phyloP scores from a whole-genome alignment of 257 asterid species.

The Phtheirospermum japonicum region DNA sequence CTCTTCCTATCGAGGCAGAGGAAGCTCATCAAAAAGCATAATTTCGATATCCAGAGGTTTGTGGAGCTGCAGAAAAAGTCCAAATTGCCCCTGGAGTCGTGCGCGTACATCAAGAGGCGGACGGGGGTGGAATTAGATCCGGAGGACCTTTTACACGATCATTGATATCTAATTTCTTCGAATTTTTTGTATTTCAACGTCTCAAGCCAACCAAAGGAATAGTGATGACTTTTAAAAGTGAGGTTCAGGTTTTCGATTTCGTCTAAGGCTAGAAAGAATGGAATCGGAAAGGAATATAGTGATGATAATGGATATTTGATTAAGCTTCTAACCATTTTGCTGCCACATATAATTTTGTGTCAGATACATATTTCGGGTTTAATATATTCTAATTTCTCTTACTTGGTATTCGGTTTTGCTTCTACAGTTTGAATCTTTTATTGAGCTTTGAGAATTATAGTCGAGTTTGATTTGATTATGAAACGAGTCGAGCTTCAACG shows the following conservation, averaged over 20 bases:
- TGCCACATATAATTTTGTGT: constrained; percentile 13
- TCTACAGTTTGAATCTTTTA: background rate
- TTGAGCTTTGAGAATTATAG: no score
- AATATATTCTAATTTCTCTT: constrained; percentile 1
- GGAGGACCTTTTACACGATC: constrained; percentile 54
- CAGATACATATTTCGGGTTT: constrained; percentile 10
- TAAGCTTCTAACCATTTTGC: constrained; percentile 33
- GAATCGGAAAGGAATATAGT: constrained; percentile 11
- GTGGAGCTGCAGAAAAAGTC: constrained; percentile 69
- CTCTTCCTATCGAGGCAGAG: constrained; percentile 85
- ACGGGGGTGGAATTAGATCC: constrained; percentile 52
- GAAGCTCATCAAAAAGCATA: constrained; percentile 63
- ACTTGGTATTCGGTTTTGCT: constrained; percentile 4
- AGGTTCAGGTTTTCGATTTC: constrained; percentile 20
- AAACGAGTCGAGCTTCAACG: no score
- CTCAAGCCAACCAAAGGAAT: background rate
- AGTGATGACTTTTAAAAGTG: constrained; percentile 1
- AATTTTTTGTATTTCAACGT: no score
- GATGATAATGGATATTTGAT: constrained; percentile 19
- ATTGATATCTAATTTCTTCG: constrained; percentile 26
- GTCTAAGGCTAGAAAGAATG: constrained; percentile 10
- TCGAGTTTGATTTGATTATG: no score
- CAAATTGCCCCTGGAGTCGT: constrained; percentile 43
- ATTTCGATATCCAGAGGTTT: constrained; percentile 69
- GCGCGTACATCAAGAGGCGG: constrained; percentile 46